Base-by-base conservation (phyloP, 768 basidiomycete species). In the Leccinum subtestaceum region DNA sequence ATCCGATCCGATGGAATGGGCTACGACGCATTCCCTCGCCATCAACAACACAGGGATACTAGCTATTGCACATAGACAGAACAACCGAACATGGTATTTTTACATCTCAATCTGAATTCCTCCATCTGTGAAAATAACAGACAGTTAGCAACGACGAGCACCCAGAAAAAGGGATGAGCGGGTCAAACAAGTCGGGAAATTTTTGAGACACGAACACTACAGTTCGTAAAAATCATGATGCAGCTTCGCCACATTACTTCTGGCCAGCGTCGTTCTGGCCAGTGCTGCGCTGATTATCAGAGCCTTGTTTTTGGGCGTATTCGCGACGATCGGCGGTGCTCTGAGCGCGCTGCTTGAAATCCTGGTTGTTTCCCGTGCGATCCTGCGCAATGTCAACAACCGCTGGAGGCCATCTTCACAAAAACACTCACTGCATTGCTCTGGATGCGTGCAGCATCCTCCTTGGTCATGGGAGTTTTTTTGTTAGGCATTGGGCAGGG, bases 291-390 rank as follows among this genome's bases (percentile, higher is more conserved):
- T 19, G 50, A 12, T n/a, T 4, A n/a, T n/a, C 40, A 5, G 61
- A 60, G 4, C 25, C 36, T 32, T 43, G 40, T 43, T 43, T 9
- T n/a, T 53, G 52, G 17, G 52, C 19, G 1, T 60, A 0, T 8
- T 56, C 56, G 34, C 56, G 47, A 27, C 53, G 55, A 7, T 62
- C 62, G 4, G 60, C 60, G 4, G 56, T 23, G 19, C 56, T 61
- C 49, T 63, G 60, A 1, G 40, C 55, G 9, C 59, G 59, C 3
- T 32, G n/a, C 17, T 62, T 62, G 52, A 60, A 62, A 13, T 40
- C 61, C 5, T 13, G 9, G 17, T 60, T 61, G 23, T 25, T 56
- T 2, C 15, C 10, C 10, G 49, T 55, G 8, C 45, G 25, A 21
- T 62, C 61, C 59, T 62, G 47, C 4, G 1, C 32, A 13, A 8